Base-by-base conservation (phyloP, 306 rosid species). In the Lablab purpureus region DNA sequence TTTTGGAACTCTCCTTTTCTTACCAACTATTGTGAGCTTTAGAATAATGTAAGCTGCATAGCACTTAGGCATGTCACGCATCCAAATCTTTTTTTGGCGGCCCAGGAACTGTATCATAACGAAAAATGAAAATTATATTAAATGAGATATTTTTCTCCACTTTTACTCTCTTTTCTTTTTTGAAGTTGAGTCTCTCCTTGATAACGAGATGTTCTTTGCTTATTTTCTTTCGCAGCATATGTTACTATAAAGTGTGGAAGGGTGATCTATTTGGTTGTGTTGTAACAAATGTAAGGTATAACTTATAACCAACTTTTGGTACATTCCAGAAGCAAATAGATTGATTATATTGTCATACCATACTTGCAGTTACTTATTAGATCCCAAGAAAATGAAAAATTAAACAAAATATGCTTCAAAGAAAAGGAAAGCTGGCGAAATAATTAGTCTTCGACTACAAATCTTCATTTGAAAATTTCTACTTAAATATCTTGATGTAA, bases 31-130 rank as follows among this genome's bases (percentile, higher is more conserved):
- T 46, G 65, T 7, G 28, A 69, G 63, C 77, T 49, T 28, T 60
- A 70, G 27, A 22, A 65, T 34, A n/a, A 34, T 64, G 14, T 74
- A 30, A 47, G 47, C 37, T 34, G 36, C 47, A n/a, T 34, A 64
- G 27, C 27, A 32, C 47, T n/a, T n/a, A n/a, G 70, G 27, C 32
- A 19, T 19, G 49, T 49, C 28, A 67, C 32, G 50, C 64, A 30
- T 65, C 71, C 10, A 49, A 37, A 25, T 69, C 22, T 1, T 45
- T 5, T 5, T 6, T 22, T 23, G 63, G 46, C 58, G n/a, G 34
- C 47, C 1, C 4, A 55, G 62, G 55, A 71, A 37, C 27, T 46
- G 73, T 79, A 37, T 74, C 37, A 68, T 79, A 80, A 75, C 22
- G 73, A 60, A 69, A 49, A 74, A 40, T 54, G 23, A 54, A n/a